Evolutionary conservation across 75 land plant genomes (phyloP).

Genomic region (Larix kaempferi): DNA sequence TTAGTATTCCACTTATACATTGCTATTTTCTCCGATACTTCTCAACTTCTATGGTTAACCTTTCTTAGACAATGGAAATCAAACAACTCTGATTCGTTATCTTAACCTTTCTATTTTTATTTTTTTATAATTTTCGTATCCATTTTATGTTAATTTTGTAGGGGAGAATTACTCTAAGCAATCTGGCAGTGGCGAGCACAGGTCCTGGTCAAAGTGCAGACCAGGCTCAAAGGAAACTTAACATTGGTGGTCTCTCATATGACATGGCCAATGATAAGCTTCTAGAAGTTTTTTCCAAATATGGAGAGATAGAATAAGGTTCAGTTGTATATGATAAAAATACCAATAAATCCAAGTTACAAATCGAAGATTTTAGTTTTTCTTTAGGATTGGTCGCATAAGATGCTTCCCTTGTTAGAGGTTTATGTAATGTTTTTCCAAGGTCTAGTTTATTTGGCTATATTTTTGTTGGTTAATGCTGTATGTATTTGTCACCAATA

Average conservation of each 20-base stretch:
- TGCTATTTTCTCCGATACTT: too few relatives aligned
- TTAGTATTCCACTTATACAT: too few relatives aligned
- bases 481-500: slow-evolving; percentile 8
- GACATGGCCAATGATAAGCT: slow-evolving; percentile 63
- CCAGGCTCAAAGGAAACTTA: slow-evolving; percentile 70
- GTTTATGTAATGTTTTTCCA: background rate
- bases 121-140: background rate
- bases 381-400: background rate
- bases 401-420: background rate
- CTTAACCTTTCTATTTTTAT: too few relatives aligned
- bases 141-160: slow-evolving; percentile 6
- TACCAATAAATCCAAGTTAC: slow-evolving; percentile 60
- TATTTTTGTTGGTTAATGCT: too few relatives aligned
- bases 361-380: background rate
- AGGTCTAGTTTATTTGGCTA: background rate
- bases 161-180: slow-evolving; percentile 79
- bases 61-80: too few relatives aligned
- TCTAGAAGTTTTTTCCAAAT: slow-evolving; percentile 54
- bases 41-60: too few relatives aligned
- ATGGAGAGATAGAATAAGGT: slow-evolving; percentile 89
- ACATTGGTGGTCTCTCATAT: slow-evolving; percentile 71
- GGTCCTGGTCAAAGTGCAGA: slow-evolving; percentile 36
- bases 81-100: too few relatives aligned
- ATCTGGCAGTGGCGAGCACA: slow-evolving; percentile 63
- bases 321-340: slow-evolving; percentile 85